Conservation (phyloP, 2,329 filamentous ascomycete genomes). For the Hypoxylon sp. region DNA sequence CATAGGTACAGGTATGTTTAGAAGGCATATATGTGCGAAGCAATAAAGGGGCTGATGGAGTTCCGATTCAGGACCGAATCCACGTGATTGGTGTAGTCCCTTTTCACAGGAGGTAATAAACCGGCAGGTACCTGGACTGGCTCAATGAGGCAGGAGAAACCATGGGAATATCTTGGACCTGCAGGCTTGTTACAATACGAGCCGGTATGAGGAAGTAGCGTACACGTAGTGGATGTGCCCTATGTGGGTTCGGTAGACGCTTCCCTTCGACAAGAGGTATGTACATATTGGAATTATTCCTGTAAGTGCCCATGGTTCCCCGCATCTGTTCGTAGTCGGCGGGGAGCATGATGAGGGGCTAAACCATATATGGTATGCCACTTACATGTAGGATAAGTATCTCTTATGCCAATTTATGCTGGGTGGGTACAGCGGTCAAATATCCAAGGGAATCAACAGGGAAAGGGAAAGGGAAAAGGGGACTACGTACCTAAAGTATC, state of each 20-base stretch:
- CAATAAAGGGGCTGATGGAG: not conserved
- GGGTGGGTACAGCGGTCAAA: conserved; percentile 21
- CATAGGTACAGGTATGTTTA: too few species aligned
- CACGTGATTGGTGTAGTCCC: conserved; percentile 31
- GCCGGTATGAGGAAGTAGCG: not conserved
- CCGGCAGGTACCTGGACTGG: conserved; percentile 1
- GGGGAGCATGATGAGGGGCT: conserved; percentile 12
- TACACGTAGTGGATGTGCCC: not conserved
- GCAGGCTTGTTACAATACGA: conserved; percentile 5
- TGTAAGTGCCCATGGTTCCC: conserved; percentile 24
- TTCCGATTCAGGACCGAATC: conserved; percentile 21
- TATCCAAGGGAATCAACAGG: too few species aligned
- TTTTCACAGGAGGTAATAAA: conserved; percentile 16
- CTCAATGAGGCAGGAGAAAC: conserved; percentile 15
- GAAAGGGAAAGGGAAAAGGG: conserved; percentile 15
- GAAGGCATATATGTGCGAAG: not conserved
- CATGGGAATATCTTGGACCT: conserved; percentile 1
- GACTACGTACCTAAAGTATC: conserved; percentile 4
- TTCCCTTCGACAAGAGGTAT: conserved; percentile 12
- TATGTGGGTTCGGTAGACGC: conserved; percentile 11
- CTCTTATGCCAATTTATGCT: conserved; percentile 15
- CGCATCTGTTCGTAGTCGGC: conserved; percentile 24
- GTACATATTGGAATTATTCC: conserved; percentile 12
- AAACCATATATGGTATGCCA: conserved; percentile 21
- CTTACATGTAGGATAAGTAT: conserved; percentile 13